phyloP scores from a whole-genome alignment of 179 eudicot genomes.

The Dionaea muscipula region DNA sequence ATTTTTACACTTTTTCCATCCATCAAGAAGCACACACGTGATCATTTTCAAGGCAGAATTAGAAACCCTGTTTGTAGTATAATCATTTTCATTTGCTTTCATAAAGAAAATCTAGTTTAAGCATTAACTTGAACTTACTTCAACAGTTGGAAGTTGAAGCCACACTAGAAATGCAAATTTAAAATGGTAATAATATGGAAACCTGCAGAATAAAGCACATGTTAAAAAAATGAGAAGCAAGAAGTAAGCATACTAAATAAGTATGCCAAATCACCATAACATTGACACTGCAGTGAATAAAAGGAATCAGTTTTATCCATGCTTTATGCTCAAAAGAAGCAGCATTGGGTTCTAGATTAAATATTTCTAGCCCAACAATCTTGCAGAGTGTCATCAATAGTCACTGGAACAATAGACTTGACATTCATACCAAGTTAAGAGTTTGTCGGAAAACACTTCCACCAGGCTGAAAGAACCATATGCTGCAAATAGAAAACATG shows the following conservation, averaged over 20 bases:
- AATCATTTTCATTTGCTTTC: not conserved
- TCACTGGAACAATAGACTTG: constrained; percentile 2
- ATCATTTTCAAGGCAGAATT: not conserved
- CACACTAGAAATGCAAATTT: constrained; percentile 96
- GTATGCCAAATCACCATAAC: not conserved
- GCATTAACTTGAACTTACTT: constrained; percentile 37
- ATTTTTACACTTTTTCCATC: too few relatives aligned
- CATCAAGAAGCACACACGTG: too few relatives aligned
- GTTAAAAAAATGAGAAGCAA: not conserved
- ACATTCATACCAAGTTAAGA: constrained; percentile 55
- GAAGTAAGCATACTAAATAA: not conserved
- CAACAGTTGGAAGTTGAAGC: constrained; percentile 82
- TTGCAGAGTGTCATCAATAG: not conserved
- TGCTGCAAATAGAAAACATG: constrained; percentile 39
- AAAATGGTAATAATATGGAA: constrained; percentile 74
- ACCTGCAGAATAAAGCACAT: constrained; percentile 30
- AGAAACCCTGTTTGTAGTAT: not conserved
- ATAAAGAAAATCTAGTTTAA: not conserved
- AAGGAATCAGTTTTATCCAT: too few relatives aligned
- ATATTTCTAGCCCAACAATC: too few relatives aligned
- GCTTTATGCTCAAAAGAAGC: too few relatives aligned
- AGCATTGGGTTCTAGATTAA: too few relatives aligned
- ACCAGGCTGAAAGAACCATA: constrained; percentile 78
- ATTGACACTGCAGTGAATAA: too few relatives aligned
- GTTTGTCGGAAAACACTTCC: constrained; percentile 73